Evolutionary conservation across 768 basidiomycete genomes (phyloP).

Genomic region (Dentipellis fragilis): DNA sequence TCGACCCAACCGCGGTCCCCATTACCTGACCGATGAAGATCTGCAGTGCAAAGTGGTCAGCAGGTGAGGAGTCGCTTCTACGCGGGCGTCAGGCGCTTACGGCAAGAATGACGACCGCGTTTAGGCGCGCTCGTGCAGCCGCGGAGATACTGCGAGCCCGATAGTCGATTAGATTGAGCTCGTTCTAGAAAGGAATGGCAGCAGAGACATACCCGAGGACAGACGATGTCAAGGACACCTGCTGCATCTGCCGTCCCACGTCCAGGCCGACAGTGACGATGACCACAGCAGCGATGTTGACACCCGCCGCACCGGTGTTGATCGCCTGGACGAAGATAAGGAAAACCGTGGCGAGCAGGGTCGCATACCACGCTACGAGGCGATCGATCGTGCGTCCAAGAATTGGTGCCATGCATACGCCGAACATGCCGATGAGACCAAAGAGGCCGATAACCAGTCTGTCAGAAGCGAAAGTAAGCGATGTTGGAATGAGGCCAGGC

Average conservation of each 20-base stretch:
- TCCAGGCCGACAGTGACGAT: slow-evolving; percentile 26
- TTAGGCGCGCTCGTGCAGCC: slow-evolving; percentile 3
- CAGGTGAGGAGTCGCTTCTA: neutral
- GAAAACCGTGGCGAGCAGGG: slow-evolving; percentile 22
- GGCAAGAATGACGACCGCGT: slow-evolving; percentile 8
- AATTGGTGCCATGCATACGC: slow-evolving; percentile 15
- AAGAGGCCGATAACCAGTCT: slow-evolving; percentile 31
- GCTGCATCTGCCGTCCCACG: slow-evolving; percentile 24
- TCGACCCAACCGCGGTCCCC: slow-evolving; percentile 26
- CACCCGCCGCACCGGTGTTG: slow-evolving; percentile 23
- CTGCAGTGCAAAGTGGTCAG: neutral
- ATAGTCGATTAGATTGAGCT: neutral
- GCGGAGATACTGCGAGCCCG: neutral
- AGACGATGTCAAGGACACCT: slow-evolving; percentile 19
- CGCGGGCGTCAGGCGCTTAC: neutral
- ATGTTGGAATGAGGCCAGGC: neutral
- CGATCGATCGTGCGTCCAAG: slow-evolving; percentile 14
- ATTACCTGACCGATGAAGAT: slow-evolving; percentile 24
- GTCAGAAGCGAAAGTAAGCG: neutral
- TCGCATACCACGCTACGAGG: slow-evolving; percentile 29
- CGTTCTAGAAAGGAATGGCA: neutral
- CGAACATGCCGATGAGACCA: slow-evolving; percentile 31
- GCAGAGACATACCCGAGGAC: slow-evolving; percentile 1
- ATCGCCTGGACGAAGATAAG: slow-evolving; percentile 16
- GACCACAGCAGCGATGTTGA: slow-evolving; percentile 24